A percentile compares a stretch with the other conserved stretches of the same genome.
Conservation (phyloP, 176 grass and related monocot genomes). For the Lolium perenne region DNA sequence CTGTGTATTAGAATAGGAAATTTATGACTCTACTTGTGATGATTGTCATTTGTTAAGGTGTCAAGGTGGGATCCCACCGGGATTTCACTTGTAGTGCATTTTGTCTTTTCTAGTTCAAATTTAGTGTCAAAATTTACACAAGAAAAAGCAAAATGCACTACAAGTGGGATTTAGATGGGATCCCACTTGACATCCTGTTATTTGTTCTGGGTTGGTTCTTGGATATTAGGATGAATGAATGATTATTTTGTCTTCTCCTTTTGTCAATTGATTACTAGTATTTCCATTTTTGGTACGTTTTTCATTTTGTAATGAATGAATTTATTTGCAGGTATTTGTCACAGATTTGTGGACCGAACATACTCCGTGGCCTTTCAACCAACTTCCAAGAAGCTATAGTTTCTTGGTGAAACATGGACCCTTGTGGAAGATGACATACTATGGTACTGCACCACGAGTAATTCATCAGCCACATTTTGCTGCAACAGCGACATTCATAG, state of each 20-base stretch:
- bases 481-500: constrained; percentile 94
- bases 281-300: not conserved
- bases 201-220: constrained; percentile 28
- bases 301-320: constrained; percentile 11
- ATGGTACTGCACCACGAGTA: constrained; percentile 78
- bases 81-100: too few species aligned
- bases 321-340: constrained; percentile 70
- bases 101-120: too few species aligned
- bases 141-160: too few species aligned
- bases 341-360: constrained; percentile 97
- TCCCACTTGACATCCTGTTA: too few species aligned
- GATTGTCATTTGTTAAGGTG: constrained; percentile 1
- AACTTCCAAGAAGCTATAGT: constrained; percentile 96
- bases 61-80: too few species aligned
- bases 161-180: too few species aligned
- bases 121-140: too few species aligned
- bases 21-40: constrained; percentile 19
- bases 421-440: constrained; percentile 99
- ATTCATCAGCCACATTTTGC: constrained; percentile 99
- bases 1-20: constrained; percentile 11
- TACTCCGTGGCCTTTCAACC: constrained; percentile 98
- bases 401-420: constrained; percentile 97
- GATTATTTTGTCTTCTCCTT: not conserved
- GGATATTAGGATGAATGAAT: constrained; percentile 25
- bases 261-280: not conserved